A percentile compares a stretch with the other conserved stretches of the same genome.
Conservation (phyloP, 1,139 yeast species). For the Yamadazyma aaseri region DNA sequence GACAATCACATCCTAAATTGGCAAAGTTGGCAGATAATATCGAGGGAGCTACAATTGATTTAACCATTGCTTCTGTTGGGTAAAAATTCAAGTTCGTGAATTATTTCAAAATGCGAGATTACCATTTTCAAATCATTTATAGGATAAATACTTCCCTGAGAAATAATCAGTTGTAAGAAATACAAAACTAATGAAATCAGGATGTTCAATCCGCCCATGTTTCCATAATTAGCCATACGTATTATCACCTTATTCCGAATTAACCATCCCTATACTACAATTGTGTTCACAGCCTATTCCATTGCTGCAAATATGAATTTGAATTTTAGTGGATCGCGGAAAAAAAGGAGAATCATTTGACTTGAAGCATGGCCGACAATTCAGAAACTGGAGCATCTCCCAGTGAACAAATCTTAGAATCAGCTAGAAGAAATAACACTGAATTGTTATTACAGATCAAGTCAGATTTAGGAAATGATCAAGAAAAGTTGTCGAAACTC, state of each 20-base stretch:
- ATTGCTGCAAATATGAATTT: too few species aligned
- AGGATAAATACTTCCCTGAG: not conserved
- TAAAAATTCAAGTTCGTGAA: too few species aligned
- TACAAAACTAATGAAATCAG: too few species aligned
- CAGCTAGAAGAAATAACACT: slow-evolving; percentile 83
- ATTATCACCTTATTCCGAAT: too few species aligned
- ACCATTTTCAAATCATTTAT: too few species aligned
- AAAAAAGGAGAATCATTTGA: not conserved
- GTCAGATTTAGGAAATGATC: slow-evolving; percentile 43
- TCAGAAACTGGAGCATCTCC: slow-evolving; percentile 63
- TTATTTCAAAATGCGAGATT: too few species aligned
- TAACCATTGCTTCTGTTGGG: slow-evolving; percentile 63
- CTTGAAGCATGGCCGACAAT: slow-evolving; percentile 1
- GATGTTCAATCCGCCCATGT: too few species aligned
- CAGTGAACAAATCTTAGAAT: slow-evolving; percentile 79
- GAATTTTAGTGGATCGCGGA: too few species aligned
- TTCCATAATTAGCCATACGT: too few species aligned
- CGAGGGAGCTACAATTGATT: slow-evolving; percentile 91
- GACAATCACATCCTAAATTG: slow-evolving; percentile 83
- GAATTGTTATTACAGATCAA: slow-evolving; percentile 66
- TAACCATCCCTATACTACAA: too few species aligned
- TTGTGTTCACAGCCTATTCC: too few species aligned
- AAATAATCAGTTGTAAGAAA: too few species aligned
- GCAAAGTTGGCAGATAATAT: slow-evolving; percentile 94
- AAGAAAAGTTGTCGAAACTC: slow-evolving; percentile 51